Evolutionary conservation across 371 early-diverging fungal genomes (phyloP).

Genomic region (Mucor lusitanicus): DNA sequence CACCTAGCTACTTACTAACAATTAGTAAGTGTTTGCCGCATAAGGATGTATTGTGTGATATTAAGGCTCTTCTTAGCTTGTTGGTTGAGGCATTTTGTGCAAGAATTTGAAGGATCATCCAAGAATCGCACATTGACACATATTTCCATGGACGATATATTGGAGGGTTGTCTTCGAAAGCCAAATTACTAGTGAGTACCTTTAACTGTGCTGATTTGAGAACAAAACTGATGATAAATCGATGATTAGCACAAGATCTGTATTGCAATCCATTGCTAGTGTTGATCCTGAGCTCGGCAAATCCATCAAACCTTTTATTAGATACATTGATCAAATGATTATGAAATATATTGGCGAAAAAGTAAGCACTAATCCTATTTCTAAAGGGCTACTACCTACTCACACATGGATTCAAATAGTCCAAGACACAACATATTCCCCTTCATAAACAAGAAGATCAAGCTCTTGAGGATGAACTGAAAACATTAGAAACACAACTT

Average conservation of each 20-base stretch:
- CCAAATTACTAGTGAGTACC: slow-evolving; percentile 43
- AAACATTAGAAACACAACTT: slow-evolving; percentile 24
- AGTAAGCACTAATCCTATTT: neutral
- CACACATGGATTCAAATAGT: neutral
- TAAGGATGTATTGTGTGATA: neutral
- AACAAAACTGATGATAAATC: neutral
- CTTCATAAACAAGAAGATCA: slow-evolving; percentile 6
- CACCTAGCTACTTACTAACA: slow-evolving; percentile 41
- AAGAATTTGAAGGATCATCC: slow-evolving; percentile 10
- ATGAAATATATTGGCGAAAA: slow-evolving; percentile 17
- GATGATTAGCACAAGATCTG: slow-evolving; percentile 28
- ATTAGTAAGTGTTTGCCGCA: slow-evolving; percentile 27
- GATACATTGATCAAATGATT: slow-evolving; percentile 38
- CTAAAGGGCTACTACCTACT: neutral
- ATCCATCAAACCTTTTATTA: slow-evolving; percentile 33
- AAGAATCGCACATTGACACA: slow-evolving; percentile 21
- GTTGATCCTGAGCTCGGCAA: slow-evolving; percentile 19
- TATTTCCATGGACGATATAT: slow-evolving; percentile 32
- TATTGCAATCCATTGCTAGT: slow-evolving; percentile 27
- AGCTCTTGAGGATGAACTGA: slow-evolving; percentile 20
- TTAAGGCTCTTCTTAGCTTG: slow-evolving; percentile 22
- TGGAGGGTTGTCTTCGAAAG: slow-evolving; percentile 36
- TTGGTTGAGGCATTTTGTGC: slow-evolving; percentile 42
- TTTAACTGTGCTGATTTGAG: too few relatives aligned
- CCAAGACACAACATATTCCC: neutral